Evolutionary conservation across 352 stramenopile genomes (phyloP).

Genomic region (Sclerospora graminicola): DNA sequence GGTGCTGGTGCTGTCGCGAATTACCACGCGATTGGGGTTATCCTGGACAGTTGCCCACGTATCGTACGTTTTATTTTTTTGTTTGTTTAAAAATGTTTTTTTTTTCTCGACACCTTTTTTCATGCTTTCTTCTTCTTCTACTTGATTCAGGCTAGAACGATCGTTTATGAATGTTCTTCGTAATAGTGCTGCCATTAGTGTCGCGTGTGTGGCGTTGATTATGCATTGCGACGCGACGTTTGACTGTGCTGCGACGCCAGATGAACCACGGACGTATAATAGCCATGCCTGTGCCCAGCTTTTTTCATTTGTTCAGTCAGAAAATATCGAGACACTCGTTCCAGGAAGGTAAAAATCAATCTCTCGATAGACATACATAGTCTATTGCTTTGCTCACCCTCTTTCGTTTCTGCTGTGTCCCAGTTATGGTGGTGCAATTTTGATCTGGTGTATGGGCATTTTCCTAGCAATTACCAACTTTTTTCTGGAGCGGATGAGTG

Average conservation of each 20-base stretch:
- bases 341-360: slow-evolving; percentile 37
- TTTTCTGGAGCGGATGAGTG: slow-evolving; percentile 67
- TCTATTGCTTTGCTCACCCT: background rate
- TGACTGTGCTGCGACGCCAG: slow-evolving; percentile 19
- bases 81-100: too few relatives aligned
- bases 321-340: slow-evolving; percentile 39
- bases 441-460: slow-evolving; percentile 82
- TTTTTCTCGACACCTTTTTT: too few relatives aligned
- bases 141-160: slow-evolving; percentile 43
- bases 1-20: slow-evolving; percentile 43
- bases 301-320: slow-evolving; percentile 54
- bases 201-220: slow-evolving; percentile 75
- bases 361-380: background rate
- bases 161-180: slow-evolving; percentile 74
- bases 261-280: slow-evolving; percentile 55
- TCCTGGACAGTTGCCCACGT: slow-evolving; percentile 58
- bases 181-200: slow-evolving; percentile 75
- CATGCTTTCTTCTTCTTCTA: too few relatives aligned
- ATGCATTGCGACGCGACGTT: slow-evolving; percentile 68
- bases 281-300: slow-evolving; percentile 68
- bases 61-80: slow-evolving; percentile 29
- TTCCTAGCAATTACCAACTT: slow-evolving; percentile 78
- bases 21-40: slow-evolving; percentile 42
- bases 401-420: background rate
- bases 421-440: slow-evolving; percentile 65